Base-by-base conservation (phyloP, 768 basidiomycete genomes). In the Pulveroboletus ravenelii region DNA sequence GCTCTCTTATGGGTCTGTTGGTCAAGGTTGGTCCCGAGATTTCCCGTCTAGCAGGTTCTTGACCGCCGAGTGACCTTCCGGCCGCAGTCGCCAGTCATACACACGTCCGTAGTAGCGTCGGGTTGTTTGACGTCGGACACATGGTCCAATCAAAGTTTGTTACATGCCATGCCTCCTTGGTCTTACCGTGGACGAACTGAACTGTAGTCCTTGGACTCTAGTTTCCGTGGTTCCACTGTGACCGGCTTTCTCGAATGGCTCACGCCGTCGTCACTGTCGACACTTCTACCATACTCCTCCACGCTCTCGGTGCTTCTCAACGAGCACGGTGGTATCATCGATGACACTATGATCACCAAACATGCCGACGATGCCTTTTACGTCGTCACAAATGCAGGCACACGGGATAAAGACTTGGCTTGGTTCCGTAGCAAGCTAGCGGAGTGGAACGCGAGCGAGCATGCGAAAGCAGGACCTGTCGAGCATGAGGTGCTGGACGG, bases 111-210 rank as follows among this genome's bases (percentile, higher is more conserved):
- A 79, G 72, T 12, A 78, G 78, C 32, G 89, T 81, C 1, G 93
- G 93, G 1, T 74, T 99, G 30, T 99, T 99, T 66, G 96, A 99
- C 63, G 96, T 99, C 25, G 91, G 91, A 18, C 96, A 99, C 69
- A 99, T 99, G 95, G 89, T 98, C 14, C 95, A 98, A 67, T 82
- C 84, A 31, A 87, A 82, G 91, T 93, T 50, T 32, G 9, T 29
- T 10, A n/a, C n/a, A n/a, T n/a, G n/a, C n/a, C n/a, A n/a, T n/a
- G 23, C 20, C 18, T 20, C 13, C 20, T 20, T 30, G 14, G 29
- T 9, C 17, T 25, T 27, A 35, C 34, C 14, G n/a, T 30, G 31
- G 36, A 43, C 13, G 27, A n/a, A 30, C 31, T 36, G 35, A 48
- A 37, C 9, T 27, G 3, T 44, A 1, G 0, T 34, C 20, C 25